Conservation (phyloP, 352 stramenopile genomes). For the Thalassiosira livingstoniorum region DNA sequence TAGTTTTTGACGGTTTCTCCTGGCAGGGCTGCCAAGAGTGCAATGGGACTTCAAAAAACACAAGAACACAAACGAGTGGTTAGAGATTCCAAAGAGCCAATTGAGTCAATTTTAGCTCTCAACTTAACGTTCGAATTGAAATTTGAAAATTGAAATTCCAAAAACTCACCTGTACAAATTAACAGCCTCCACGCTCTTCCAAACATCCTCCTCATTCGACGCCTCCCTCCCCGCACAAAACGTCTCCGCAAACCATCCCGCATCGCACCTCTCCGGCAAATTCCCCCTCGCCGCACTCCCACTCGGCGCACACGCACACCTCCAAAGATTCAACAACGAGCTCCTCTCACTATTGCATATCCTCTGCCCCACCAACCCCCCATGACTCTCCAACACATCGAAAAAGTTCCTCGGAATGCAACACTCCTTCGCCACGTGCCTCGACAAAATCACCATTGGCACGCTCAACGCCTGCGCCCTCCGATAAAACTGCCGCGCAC, state of each 20-base stretch:
- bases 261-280: conserved; percentile 62
- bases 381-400: conserved; percentile 50
- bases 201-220: conserved; percentile 52
- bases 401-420: conserved; percentile 61
- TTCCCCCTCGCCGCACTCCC: conserved; percentile 42
- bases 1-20: conserved; percentile 52
- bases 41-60: conserved; percentile 43
- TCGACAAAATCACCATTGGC: conserved; percentile 59
- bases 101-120: too few species aligned
- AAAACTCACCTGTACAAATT: conserved; percentile 60
- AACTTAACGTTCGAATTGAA: too few species aligned
- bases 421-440: conserved; percentile 56
- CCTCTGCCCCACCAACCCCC: conserved; percentile 43
- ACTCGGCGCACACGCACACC: conserved; percentile 38
- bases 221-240: conserved; percentile 59
- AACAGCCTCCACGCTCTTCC: conserved; percentile 57
- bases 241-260: conserved; percentile 56
- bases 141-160: background rate
- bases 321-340: conserved; percentile 59
- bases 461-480: conserved; percentile 52
- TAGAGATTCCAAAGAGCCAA: too few species aligned
- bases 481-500: conserved; percentile 52
- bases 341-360: conserved; percentile 59
- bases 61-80: conserved; percentile 10
- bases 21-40: conserved; percentile 52